Conservation (phyloP, 345 rosid genomes). For the Schrenkiella parvula region DNA sequence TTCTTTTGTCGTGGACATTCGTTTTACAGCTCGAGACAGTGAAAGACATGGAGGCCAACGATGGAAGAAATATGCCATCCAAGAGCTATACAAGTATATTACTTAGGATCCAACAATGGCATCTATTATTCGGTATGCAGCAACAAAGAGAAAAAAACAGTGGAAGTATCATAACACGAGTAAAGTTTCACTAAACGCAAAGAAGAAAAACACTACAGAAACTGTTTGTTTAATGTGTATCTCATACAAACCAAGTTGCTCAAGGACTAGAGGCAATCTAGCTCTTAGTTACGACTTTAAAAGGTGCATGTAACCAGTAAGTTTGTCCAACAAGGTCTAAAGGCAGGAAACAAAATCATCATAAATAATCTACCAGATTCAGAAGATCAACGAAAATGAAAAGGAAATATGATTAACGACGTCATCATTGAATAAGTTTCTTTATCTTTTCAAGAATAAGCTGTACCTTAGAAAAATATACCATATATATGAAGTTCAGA, state of each 20-base stretch:
- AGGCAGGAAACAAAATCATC: slow-evolving; percentile 1
- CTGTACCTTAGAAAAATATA: not conserved
- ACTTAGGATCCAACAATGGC: slow-evolving; percentile 2
- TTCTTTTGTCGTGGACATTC: slow-evolving; percentile 34
- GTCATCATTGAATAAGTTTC: not conserved
- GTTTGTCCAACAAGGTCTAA: not conserved
- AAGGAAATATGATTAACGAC: not conserved
- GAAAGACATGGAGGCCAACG: slow-evolving; percentile 18
- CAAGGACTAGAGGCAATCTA: not conserved
- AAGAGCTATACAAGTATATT: not conserved
- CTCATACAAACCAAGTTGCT: not conserved
- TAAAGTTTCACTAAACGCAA: not conserved
- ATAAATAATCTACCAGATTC: not conserved
- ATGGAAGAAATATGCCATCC: slow-evolving; percentile 7
- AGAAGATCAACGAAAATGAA: not conserved
- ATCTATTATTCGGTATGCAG: not conserved
- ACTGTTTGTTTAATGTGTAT: not conserved
- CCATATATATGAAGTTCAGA: not conserved
- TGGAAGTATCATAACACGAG: not conserved
- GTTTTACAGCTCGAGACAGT: slow-evolving; percentile 20
- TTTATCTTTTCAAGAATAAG: not conserved
- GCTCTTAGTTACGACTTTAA: not conserved
- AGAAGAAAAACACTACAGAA: not conserved
- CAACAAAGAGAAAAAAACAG: not conserved
- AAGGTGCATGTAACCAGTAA: slow-evolving; percentile 12